Evolutionary conservation across 345 rosid genomes (phyloP).

Genomic region (Citrus sp.): DNA sequence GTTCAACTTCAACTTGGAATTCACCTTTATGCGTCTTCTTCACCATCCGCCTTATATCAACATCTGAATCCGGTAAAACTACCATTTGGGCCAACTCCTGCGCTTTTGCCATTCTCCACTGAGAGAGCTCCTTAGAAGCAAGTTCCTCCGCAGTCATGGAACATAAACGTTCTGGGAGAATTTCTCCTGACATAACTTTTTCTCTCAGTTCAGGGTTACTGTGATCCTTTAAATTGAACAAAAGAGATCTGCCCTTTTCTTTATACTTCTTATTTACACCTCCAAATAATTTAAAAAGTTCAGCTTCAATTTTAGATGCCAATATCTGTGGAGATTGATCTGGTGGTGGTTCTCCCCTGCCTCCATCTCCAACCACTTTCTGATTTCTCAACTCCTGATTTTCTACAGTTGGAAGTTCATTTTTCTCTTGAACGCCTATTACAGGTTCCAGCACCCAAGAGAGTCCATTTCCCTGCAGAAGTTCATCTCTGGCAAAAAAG

Average conservation of each 20-base stretch:
- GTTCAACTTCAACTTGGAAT: constrained; percentile 79
- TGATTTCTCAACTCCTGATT: constrained; percentile 17
- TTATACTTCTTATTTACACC: constrained; percentile 97
- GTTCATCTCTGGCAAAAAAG: constrained; percentile 81
- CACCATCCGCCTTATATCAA: constrained; percentile 71
- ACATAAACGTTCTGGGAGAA: constrained; percentile 64
- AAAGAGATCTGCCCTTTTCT: constrained; percentile 85
- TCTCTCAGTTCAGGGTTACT: constrained; percentile 85
- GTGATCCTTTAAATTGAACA: constrained; percentile 87
- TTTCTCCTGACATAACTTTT: constrained; percentile 71
- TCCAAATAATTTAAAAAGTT: constrained; percentile 74
- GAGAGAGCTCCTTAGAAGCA: constrained; percentile 90
- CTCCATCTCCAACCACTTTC: constrained; percentile 12
- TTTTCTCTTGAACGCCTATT: constrained; percentile 30
- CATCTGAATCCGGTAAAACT: constrained; percentile 72
- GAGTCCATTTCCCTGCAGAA: constrained; percentile 91
- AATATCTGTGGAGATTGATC: constrained; percentile 43
- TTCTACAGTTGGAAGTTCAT: constrained; percentile 21
- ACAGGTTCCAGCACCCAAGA: constrained; percentile 77
- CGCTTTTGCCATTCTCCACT: constrained; percentile 95
- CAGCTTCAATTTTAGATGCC: constrained; percentile 68
- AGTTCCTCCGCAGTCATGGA: constrained; percentile 93
- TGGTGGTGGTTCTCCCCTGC: constrained; percentile 10
- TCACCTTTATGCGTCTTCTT: constrained; percentile 97
- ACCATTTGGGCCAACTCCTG: constrained; percentile 95